Evolutionary conservation across 345 rosid genomes (phyloP).

Genomic region (Brassica juncea): DNA sequence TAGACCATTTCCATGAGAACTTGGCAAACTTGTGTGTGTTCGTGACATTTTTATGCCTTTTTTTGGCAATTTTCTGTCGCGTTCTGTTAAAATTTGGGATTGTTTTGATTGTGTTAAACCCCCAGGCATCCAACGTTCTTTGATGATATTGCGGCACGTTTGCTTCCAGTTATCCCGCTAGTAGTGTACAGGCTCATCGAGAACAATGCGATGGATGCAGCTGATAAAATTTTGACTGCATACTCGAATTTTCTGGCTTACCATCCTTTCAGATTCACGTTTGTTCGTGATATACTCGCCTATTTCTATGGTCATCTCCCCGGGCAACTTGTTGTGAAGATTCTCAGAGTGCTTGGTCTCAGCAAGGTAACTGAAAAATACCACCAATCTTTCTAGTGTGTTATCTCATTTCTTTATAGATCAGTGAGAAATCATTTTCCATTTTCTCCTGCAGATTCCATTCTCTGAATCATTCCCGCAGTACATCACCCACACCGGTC

Average conservation of each 20-base stretch:
- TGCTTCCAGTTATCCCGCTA: constrained; percentile 92
- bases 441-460: constrained; percentile 50
- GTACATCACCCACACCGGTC: constrained; percentile 64
- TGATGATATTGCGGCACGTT: constrained; percentile 87
- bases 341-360: constrained; percentile 81
- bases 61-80: background rate
- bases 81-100: constrained; percentile 6
- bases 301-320: constrained; percentile 95
- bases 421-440: background rate
- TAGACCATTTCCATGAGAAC: constrained; percentile 6
- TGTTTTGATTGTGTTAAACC: constrained; percentile 17
- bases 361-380: constrained; percentile 40
- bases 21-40: constrained; percentile 14
- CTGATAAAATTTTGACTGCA: constrained; percentile 63
- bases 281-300: constrained; percentile 96
- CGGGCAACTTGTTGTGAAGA: constrained; percentile 67
- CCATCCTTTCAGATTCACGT: constrained; percentile 86
- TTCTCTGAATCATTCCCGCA: constrained; percentile 94
- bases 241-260: constrained; percentile 71
- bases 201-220: constrained; percentile 78
- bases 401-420: no score
- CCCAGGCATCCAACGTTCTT: constrained; percentile 93
- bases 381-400: background rate
- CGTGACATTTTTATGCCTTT: background rate
- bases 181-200: constrained; percentile 91